phyloP scores from a whole-genome alignment of 1,284 basidiomycete species.

The Ustilago esculenta region DNA sequence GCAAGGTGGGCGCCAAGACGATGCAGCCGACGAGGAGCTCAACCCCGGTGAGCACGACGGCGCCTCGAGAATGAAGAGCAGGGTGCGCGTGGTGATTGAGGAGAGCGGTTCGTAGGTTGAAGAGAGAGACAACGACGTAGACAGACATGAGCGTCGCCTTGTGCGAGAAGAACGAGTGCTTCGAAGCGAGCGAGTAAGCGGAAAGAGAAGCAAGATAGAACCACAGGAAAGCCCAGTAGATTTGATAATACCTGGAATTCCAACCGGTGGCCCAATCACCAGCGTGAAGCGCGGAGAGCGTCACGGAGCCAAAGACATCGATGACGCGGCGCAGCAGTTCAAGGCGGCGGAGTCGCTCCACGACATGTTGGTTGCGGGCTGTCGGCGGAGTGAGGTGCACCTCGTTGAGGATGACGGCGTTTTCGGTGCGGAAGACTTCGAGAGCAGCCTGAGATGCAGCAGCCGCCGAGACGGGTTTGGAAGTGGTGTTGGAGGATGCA shows the following conservation, averaged over 20 bases:
- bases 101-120: conserved; percentile 58
- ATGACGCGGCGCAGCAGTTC: conserved; percentile 45
- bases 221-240: conserved; percentile 49
- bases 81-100: conserved; percentile 31
- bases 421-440: conserved; percentile 63
- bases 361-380: conserved; percentile 3
- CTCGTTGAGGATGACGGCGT: conserved; percentile 64
- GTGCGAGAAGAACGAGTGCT: conserved; percentile 55
- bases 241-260: conserved; percentile 23
- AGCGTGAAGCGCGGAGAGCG: conserved; percentile 40
- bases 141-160: conserved; percentile 52
- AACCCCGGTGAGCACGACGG: conserved; percentile 34
- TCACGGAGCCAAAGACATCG: conserved; percentile 44
- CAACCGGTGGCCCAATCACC: conserved; percentile 38
- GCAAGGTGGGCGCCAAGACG: conserved; percentile 44
- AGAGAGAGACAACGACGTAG: conserved; percentile 48
- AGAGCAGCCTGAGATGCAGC: conserved; percentile 44
- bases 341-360: conserved; percentile 14
- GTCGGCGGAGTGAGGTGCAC: conserved; percentile 56
- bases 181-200: conserved; percentile 39
- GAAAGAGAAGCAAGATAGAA: conserved; percentile 53
- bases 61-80: conserved; percentile 11
- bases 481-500: conserved; percentile 10
- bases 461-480: conserved; percentile 3
- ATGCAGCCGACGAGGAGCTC: conserved; percentile 41